Evolutionary conservation across 2,329 filamentous ascomycete genomes (phyloP), one percentile per base, ranked within the genome.

Genomic region (Phaeosphaeriaceae sp.): DNA sequence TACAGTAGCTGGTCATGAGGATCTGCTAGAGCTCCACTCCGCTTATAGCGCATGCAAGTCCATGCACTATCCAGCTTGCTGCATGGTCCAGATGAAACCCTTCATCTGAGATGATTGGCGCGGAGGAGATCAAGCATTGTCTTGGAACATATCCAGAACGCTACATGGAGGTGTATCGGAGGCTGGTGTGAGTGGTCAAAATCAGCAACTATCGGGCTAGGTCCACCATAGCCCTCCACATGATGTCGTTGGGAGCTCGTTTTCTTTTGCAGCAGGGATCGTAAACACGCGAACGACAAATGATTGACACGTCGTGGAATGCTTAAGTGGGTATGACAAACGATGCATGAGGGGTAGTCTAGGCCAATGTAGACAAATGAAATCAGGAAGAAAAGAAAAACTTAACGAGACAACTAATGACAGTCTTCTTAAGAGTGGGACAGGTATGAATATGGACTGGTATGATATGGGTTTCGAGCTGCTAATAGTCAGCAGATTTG

Each of bases 151-250:
- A 44, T 47, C 44, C 18, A 42, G 46, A 43, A 42, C 16, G 40
- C 29, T 59, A 50, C 56, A 52, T 60, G 38, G 57, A 50, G 58
- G 63, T 65, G 65, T 61, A 58, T 63, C 49, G 57, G 52, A 41
- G 40, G 28, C 36, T 45, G 33, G 45, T 56, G 39, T 68, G 57
- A 67, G 42, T 71, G 63, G 65, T 43, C 42, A 42, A 29, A 50
- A 39, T 42, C 13, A 29, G 34, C 16, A 20, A 16, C 42, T 29
- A 34, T 32, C 17, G 11, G 26, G 11, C 23, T 18, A 15, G 18
- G 23, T 16, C 23, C 12, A 12, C 11, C 16, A 17, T n/a, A 13
- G 23, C 21, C 17, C 9, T 16, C 38, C 26, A 18, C 26, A 34
- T 42, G 40, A 35, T 42, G 15, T 3, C 3, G 20, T 20, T 9